phyloP scores from a whole-genome alignment of 164 flowering plant genomes.

The Brasenia schreberi region DNA sequence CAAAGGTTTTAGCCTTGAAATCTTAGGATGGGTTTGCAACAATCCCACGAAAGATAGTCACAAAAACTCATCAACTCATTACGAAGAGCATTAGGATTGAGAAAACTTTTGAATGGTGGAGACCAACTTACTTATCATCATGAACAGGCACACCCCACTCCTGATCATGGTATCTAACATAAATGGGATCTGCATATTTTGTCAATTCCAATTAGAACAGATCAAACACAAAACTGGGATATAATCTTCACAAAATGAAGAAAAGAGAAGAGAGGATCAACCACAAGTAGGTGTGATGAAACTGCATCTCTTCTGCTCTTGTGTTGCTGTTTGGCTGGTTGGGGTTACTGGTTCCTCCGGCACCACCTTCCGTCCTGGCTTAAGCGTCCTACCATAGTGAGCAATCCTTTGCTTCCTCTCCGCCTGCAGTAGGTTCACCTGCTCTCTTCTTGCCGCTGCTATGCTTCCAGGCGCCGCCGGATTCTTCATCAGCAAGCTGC shows the following conservation, averaged over 20 bases:
- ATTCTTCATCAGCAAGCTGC: constrained; percentile 27
- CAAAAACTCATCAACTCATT: not conserved
- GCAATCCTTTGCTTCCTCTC: constrained; percentile 71
- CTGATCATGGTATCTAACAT: constrained; percentile 84
- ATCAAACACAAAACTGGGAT: not conserved
- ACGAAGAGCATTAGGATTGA: not conserved
- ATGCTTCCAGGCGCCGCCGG: constrained; percentile 69
- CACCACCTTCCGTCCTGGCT: constrained; percentile 24
- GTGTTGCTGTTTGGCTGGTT: constrained; percentile 3
- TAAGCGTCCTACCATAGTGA: constrained; percentile 77
- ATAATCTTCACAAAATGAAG: not conserved
- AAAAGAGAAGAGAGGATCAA: constrained; percentile 10
- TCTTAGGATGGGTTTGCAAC: not conserved
- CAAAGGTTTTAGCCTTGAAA: too few species aligned
- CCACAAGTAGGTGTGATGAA: constrained; percentile 86
- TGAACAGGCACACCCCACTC: constrained; percentile 97
- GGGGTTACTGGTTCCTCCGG: constrained; percentile 13
- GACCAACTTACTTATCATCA: constrained; percentile 55
- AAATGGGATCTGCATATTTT: constrained; percentile 50
- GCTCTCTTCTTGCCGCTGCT: constrained; percentile 74
- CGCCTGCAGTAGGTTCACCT: constrained; percentile 49
- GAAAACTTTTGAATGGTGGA: not conserved
- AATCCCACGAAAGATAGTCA: not conserved
- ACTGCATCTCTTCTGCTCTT: constrained; percentile 57
- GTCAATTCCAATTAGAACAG: not conserved